Conservation (phyloP, 257 asterid species). For the Eustoma russellianum region DNA sequence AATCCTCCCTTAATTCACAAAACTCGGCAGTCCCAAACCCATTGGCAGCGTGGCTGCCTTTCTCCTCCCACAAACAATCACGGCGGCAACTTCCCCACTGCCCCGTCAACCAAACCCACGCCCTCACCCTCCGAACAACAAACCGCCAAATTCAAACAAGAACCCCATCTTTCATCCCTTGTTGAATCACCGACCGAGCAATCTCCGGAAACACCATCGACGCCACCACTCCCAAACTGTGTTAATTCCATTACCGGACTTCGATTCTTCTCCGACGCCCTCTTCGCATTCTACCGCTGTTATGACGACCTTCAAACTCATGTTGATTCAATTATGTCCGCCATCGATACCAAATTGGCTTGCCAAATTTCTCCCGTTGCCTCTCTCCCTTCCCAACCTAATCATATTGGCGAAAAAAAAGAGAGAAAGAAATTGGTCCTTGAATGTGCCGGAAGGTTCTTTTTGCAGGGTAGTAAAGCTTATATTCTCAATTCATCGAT, state of each 20-base stretch:
- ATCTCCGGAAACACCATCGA: slow-evolving; percentile 15
- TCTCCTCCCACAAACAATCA: too few species aligned
- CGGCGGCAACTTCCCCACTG: too few species aligned
- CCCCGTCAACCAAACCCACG: too few species aligned
- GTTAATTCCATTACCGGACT: slow-evolving; percentile 28
- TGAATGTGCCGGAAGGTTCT: slow-evolving; percentile 63
- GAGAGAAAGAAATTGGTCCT: too few species aligned
- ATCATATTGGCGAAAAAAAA: neutral
- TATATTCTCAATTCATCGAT: slow-evolving; percentile 38
- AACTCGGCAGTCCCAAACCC: too few species aligned
- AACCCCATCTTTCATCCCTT: too few species aligned
- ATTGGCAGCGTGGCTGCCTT: too few species aligned
- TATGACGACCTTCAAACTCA: slow-evolving; percentile 51
- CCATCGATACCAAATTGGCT: slow-evolving; percentile 29
- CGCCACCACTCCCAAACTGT: slow-evolving; percentile 18
- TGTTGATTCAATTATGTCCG: slow-evolving; percentile 34
- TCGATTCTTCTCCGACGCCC: slow-evolving; percentile 37
- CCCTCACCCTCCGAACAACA: too few species aligned
- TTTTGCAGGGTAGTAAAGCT: slow-evolving; percentile 59
- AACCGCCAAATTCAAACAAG: too few species aligned
- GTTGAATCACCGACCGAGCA: slow-evolving; percentile 5
- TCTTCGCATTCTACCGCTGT: slow-evolving; percentile 42
- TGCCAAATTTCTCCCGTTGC: slow-evolving; percentile 12
- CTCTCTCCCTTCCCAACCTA: slow-evolving; percentile 7
- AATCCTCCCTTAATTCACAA: too few species aligned